Conservation (phyloP, 345 rosid genomes). For the Rhizophora apiculata region DNA sequence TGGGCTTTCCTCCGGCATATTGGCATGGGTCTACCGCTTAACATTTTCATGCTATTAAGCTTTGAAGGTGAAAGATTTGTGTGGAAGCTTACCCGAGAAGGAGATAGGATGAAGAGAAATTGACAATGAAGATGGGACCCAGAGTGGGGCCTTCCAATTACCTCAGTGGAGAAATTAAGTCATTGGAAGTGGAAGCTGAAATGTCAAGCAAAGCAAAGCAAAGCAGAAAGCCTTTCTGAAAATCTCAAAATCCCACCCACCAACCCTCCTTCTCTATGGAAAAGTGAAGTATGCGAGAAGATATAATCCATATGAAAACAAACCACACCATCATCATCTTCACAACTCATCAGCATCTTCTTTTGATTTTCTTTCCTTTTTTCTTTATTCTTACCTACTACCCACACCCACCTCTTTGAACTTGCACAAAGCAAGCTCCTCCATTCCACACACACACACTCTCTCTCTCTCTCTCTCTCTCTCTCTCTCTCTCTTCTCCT, state of each 20-base stretch:
- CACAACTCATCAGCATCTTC: conserved; percentile 2
- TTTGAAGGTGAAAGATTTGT: not conserved
- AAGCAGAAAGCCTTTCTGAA: conserved; percentile 6
- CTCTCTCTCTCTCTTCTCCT: not conserved
- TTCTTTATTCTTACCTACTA: conserved; percentile 37
- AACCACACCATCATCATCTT: conserved; percentile 21
- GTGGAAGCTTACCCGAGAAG: conserved; percentile 5
- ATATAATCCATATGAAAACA: conserved; percentile 3
- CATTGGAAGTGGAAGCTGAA: conserved; percentile 46
- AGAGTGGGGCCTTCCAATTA: conserved; percentile 34
- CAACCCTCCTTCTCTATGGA: not conserved
- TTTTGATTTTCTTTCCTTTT: not conserved
- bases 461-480: not conserved
- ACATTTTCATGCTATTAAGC: too few species aligned
- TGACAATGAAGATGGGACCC: conserved; percentile 23
- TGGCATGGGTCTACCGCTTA: too few species aligned
- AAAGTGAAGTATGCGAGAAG: not conserved
- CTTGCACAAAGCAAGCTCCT: conserved; percentile 34
- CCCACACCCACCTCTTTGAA: conserved; percentile 31
- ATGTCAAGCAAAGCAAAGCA: conserved; percentile 38
- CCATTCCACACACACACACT: conserved; percentile 12
- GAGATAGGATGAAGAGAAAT: conserved; percentile 10
- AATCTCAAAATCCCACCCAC: conserved; percentile 37
- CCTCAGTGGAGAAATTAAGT: conserved; percentile 32
- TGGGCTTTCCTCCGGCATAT: too few species aligned